A percentile compares a stretch with the other conserved stretches of the same genome.
These are phyloP conservation scores for Backusella tuberculispora DNA, from an alignment of 192 early-diverging fungal species.

Conservation along the genomic window DNA sequence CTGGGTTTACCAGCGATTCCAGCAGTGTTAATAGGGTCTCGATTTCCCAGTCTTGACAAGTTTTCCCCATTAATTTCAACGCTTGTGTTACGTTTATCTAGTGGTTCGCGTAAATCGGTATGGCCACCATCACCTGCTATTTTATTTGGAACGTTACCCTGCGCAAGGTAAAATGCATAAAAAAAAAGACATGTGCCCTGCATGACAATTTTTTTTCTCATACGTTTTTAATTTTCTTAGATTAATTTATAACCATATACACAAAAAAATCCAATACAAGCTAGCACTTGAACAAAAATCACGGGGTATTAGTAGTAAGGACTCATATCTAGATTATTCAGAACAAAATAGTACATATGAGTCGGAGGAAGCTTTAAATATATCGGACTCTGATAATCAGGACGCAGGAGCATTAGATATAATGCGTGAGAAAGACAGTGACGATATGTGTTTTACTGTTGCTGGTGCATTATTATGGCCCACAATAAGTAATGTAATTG, in stretches of 20 bases:
- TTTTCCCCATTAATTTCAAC: conserved; percentile 65
- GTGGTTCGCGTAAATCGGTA: conserved; percentile 46
- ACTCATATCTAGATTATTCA: background rate
- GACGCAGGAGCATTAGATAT: background rate
- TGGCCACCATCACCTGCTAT: conserved; percentile 67
- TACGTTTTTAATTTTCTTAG: background rate
- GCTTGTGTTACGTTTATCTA: conserved; percentile 52
- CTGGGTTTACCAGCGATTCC: conserved; percentile 55
- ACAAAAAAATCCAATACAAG: conserved; percentile 6
- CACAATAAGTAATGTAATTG: conserved; percentile 63
- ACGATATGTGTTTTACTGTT: conserved; percentile 54
- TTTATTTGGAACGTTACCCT: conserved; percentile 62
- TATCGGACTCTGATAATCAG: background rate
- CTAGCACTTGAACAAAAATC: background rate
- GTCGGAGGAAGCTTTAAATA: background rate
- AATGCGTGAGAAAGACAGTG: background rate
- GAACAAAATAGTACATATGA: too few relatives aligned
- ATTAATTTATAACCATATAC: conserved; percentile 1
- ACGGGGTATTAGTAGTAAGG: background rate
- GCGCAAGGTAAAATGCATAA: conserved; percentile 46
- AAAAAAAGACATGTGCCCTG: background rate
- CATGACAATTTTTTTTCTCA: conserved; percentile 1
- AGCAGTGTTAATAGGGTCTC: conserved; percentile 63
- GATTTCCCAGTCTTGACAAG: conserved; percentile 55
- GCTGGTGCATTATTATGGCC: conserved; percentile 69